Base-by-base conservation (phyloP, 805 yeast species). In the Candida dajiaensis region DNA sequence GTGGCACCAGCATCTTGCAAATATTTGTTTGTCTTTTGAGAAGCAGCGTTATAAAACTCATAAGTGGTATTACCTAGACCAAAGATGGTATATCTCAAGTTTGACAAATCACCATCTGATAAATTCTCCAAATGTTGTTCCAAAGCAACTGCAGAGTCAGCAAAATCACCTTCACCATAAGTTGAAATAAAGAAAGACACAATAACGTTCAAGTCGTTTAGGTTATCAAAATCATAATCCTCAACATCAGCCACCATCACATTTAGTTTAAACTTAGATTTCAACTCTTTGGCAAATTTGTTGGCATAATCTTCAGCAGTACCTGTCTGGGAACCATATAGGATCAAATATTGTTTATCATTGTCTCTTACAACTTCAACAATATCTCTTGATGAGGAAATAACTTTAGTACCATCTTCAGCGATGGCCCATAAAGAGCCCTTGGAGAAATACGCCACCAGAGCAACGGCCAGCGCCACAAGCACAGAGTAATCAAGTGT, bases 91-190 rank as follows among this genome's bases (percentile, higher is more conserved):
- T 69, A 89, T 55, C 76, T 80, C 51, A 89, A 60, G 50, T 76
- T 77, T 8, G 74, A 61, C 56, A 90, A 71, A 38, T 70, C 76
- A 21, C 77, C 77, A 23, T 78, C 82, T 43, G 75, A 78, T 45
- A 72, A 66, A 23, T 65, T 56, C 29, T 80, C 77, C 58, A 90
- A 75, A 61, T 70, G 80, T 48, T 83, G 85, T 61, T 80, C 81
- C 63, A 94, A 88, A 35, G 80, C 81, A 38, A 78, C 77, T n/a
- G 97, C 94, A 57, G 88, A 87, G 65, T 92, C 99, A 13, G 99
- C 92, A 56, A 96, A 96, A 65, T 92, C 99, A 62, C 99, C 99
- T 69, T 92, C 99, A 57, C 99, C 99, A 59, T 94, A 94, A 11
- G 97, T 89, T 28, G 98, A 94, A 69, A 89, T 73, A 61, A 92